A percentile compares a stretch with the other conserved stretches of the same genome.
Evolutionary conservation across 192 early-diverging fungal genomes (phyloP).

Genomic region (Entomortierella chlamydospora): DNA sequence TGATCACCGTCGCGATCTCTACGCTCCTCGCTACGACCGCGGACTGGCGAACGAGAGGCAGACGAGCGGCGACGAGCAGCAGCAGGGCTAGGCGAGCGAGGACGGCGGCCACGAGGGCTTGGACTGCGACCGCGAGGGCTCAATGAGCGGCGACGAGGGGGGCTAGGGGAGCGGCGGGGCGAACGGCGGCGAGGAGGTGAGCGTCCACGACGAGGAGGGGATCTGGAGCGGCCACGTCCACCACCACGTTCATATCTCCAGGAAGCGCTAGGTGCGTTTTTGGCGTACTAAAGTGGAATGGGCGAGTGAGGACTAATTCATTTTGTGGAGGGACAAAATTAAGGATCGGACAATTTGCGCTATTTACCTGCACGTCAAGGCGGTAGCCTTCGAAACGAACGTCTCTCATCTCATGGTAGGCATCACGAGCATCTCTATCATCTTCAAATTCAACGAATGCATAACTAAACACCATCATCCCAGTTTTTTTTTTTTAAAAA

Average conservation of each 20-base stretch:
- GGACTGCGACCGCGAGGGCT: constrained; percentile 53
- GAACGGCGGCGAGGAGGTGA: constrained; percentile 59
- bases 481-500: constrained; percentile 10
- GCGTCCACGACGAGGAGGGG: constrained; percentile 47
- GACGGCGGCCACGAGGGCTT: constrained; percentile 32
- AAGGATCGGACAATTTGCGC: background rate
- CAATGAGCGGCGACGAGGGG: constrained; percentile 57
- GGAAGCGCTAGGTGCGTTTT: constrained; percentile 80
- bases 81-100: constrained; percentile 36
- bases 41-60: constrained; percentile 47
- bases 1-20: constrained; percentile 27
- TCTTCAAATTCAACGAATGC: constrained; percentile 98
- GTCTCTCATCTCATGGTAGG: constrained; percentile 94
- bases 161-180: constrained; percentile 33
- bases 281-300: constrained; percentile 76
- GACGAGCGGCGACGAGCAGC: constrained; percentile 32
- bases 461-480: constrained; percentile 66
- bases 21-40: constrained; percentile 28
- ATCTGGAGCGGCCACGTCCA: constrained; percentile 37
- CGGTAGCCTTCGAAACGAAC: constrained; percentile 81
- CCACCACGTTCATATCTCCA: constrained; percentile 83
- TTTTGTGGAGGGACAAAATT: too few relatives aligned
- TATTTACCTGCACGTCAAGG: constrained; percentile 81
- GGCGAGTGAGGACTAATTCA: background rate
- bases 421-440: constrained; percentile 89